Conservation (phyloP, 495 filamentous ascomycete genomes). For the Zalerion maritima region DNA sequence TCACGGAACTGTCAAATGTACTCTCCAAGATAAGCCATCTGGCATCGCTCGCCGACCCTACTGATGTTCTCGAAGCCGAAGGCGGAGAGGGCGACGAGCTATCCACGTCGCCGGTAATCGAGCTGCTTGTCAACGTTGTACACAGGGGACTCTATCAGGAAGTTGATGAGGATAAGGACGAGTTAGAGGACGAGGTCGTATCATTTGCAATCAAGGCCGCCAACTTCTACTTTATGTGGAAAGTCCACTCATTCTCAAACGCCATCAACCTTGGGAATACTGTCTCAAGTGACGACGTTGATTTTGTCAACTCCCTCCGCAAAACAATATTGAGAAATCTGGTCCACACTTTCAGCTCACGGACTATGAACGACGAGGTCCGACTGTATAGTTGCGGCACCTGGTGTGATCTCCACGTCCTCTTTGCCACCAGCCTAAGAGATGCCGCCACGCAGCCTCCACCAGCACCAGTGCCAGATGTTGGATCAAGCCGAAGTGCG, state of each 20-base stretch:
- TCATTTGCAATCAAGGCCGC: slow-evolving; percentile 53
- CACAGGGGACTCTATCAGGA: slow-evolving; percentile 48
- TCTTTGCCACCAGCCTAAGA: slow-evolving; percentile 64
- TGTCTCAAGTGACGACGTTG: too few relatives aligned
- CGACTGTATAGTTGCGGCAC: slow-evolving; percentile 59
- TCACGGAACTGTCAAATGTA: slow-evolving; percentile 60
- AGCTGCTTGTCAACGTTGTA: slow-evolving; percentile 52
- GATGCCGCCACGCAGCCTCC: slow-evolving; percentile 20
- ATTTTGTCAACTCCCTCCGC: slow-evolving; percentile 41
- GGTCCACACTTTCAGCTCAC: slow-evolving; percentile 46
- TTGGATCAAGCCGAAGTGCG: slow-evolving; percentile 10
- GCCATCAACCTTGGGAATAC: too few relatives aligned
- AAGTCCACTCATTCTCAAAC: slow-evolving; percentile 42
- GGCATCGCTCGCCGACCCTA: slow-evolving; percentile 62
- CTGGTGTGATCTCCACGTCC: slow-evolving; percentile 65
- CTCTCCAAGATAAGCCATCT: slow-evolving; percentile 76
- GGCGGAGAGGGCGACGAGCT: slow-evolving; percentile 29
- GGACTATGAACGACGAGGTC: slow-evolving; percentile 55
- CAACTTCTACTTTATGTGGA: slow-evolving; percentile 94
- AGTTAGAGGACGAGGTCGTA: slow-evolving; percentile 61
- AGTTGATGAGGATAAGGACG: slow-evolving; percentile 47
- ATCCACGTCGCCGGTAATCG: slow-evolving; percentile 37
- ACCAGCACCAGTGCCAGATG: too few relatives aligned
- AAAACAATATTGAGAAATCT: slow-evolving; percentile 45
- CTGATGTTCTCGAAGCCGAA: slow-evolving; percentile 53